Evolutionary conservation across 1,139 yeast species (phyloP).

Genomic region (Taphrina flavorubra): DNA sequence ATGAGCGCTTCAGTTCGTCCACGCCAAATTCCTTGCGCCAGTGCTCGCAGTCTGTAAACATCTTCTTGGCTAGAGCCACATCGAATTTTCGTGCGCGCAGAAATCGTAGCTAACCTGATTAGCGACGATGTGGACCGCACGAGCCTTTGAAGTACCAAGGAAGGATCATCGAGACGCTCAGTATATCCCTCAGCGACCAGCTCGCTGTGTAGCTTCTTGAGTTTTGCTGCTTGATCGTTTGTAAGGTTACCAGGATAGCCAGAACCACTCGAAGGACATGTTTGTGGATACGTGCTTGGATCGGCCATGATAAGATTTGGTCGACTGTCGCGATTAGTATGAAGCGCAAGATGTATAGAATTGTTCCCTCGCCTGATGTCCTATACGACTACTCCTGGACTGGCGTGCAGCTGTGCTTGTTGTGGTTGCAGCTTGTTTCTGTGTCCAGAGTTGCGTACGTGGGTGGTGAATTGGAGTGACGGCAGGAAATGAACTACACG

Average conservation of each 20-base stretch:
- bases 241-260: constrained; percentile 65
- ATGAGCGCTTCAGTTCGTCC: constrained; percentile 82
- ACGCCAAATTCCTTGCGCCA: constrained; percentile 91
- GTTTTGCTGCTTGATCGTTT: constrained; percentile 65
- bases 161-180: constrained; percentile 84
- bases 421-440: background rate
- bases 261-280: constrained; percentile 31
- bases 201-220: constrained; percentile 64
- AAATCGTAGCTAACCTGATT: constrained; percentile 64
- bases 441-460: background rate
- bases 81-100: constrained; percentile 96
- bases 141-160: constrained; percentile 59
- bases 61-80: constrained; percentile 72
- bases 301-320: constrained; percentile 13
- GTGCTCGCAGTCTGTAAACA: constrained; percentile 85
- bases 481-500: background rate
- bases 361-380: too few species aligned
- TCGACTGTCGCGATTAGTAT: background rate
- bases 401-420: background rate
- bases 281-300: constrained; percentile 34
- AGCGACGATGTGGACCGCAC: background rate
- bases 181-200: constrained; percentile 69
- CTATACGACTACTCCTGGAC: too few species aligned
- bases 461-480: background rate
- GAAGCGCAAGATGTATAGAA: too few species aligned